Conservation (phyloP, 371 early-diverging fungal species). For the Circinella minor region DNA sequence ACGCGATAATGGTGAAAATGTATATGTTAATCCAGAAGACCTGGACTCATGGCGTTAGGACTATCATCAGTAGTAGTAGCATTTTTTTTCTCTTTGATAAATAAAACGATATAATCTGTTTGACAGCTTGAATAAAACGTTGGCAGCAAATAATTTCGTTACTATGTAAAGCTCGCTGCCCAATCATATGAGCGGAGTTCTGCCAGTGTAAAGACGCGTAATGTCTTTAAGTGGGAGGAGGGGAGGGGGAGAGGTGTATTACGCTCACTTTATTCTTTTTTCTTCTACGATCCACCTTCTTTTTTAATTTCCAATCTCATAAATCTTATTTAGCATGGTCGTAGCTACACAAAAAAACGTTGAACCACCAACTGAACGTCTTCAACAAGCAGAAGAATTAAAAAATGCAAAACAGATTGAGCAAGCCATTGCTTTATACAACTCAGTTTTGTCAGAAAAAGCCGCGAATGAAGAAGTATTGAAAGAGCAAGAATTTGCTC, state of each 20-base stretch:
- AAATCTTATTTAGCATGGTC: slow-evolving; percentile 12
- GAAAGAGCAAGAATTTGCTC: slow-evolving; percentile 63
- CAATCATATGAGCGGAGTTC: too few relatives aligned
- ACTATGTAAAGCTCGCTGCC: too few relatives aligned
- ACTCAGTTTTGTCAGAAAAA: slow-evolving; percentile 51
- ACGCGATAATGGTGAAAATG: slow-evolving; percentile 65
- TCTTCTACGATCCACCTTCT: background rate
- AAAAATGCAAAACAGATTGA: slow-evolving; percentile 54
- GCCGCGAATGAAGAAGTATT: slow-evolving; percentile 36
- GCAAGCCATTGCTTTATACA: slow-evolving; percentile 59
- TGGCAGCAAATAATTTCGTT: too few relatives aligned
- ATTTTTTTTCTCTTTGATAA: too few relatives aligned
- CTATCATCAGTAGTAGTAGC: too few relatives aligned
- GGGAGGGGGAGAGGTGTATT: background rate
- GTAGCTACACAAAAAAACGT: slow-evolving; percentile 8
- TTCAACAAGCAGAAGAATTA: slow-evolving; percentile 56
- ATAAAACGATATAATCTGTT: too few relatives aligned
- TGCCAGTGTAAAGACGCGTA: background rate
- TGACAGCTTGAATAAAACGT: too few relatives aligned
- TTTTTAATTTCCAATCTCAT: background rate
- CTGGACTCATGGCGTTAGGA: slow-evolving; percentile 52
- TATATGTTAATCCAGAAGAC: slow-evolving; percentile 63
- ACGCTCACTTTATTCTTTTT: background rate
- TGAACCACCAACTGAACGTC: slow-evolving; percentile 29
- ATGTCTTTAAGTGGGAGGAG: background rate